Evolutionary conservation across 2,329 filamentous ascomycete genomes (phyloP), one percentile per base, ranked within the genome.

Genomic region (Pseudocercospora fuligena): DNA sequence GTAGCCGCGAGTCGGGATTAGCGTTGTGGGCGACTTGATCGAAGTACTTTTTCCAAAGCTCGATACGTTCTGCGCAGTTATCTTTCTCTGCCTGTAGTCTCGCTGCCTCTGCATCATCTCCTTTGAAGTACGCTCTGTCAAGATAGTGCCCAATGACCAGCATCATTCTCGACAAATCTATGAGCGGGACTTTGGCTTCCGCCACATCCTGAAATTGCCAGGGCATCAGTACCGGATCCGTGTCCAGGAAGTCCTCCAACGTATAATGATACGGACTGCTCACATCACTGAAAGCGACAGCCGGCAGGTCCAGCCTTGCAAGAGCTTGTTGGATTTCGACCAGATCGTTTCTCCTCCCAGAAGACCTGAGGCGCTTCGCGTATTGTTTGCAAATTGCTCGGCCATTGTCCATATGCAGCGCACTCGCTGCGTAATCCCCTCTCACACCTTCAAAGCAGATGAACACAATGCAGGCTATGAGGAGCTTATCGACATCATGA

Each of bases 401-500:
- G 4, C 64, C 69, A 27, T 63, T 68, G n/a, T 66, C 54, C 29
- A 69, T 65, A 47, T 72, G 70, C 12, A 66, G 31, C 12, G 61
- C 54, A 16, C 58, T 58, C 16, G 69, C 69, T 21, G 16, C n/a
- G 51, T 68, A 71, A 36, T 75, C 71, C 1, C 73, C 72, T 14
- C 72, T 60, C 4, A 75, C 57, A 46, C 70, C 73, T 61, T 76
- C 73, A 21, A 75, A 65, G 58, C 73, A 73, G 29, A 75, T 71
- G 64, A 74, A 76, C 12, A 76, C 36, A 7, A 76, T 70, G 59
- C 73, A 76, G n/a, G 71, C 70, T 5, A 73, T 61, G 6, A 76
- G 54, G 7, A 71, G 63, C 1, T 70, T 66, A n/a, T 74, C 70
- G 12, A 68, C 57, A 7, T 69, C 60, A 7, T 56, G 31, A n/a